phyloP scores from a whole-genome alignment of 176 grass and related monocot genomes.

The Lolium rigidum region DNA sequence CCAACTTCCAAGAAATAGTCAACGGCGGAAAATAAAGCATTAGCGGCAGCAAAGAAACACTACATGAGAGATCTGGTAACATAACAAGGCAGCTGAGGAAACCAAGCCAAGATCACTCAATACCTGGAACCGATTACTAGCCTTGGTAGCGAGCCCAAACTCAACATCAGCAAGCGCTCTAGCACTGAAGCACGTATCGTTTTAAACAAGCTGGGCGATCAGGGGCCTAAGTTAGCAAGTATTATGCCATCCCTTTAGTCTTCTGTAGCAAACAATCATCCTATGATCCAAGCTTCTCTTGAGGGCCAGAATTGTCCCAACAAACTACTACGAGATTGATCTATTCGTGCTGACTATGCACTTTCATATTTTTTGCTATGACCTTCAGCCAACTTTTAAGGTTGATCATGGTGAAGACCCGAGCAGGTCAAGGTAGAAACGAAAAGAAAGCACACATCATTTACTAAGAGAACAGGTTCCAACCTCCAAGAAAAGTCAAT shows the following conservation, averaged over 20 bases:
- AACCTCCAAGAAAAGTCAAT: not conserved
- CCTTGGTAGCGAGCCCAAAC: conserved; percentile 42
- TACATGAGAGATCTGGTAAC: conserved; percentile 11
- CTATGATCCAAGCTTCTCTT: too few species aligned
- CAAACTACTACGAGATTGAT: too few species aligned
- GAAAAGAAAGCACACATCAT: too few species aligned
- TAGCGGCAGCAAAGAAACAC: not conserved
- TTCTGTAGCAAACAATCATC: too few species aligned
- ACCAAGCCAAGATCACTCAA: conserved; percentile 19
- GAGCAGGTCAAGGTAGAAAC: too few species aligned
- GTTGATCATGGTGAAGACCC: too few species aligned
- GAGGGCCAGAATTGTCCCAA: too few species aligned
- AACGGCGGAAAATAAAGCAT: conserved; percentile 16
- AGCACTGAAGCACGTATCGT: conserved; percentile 37
- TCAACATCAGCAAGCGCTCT: conserved; percentile 33
- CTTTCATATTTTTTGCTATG: too few species aligned
- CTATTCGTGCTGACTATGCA: too few species aligned
- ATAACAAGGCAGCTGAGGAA: conserved; percentile 9
- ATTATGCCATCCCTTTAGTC: too few species aligned
- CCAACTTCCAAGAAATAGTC: not conserved
- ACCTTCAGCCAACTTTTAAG: too few species aligned
- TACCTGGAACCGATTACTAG: conserved; percentile 67
- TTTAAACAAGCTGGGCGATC: conserved; percentile 25
- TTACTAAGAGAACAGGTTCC: too few species aligned
- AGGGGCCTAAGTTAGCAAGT: not conserved